phyloP scores from a whole-genome alignment of 2,329 filamentous ascomycete genomes.

The Stemphylium beticola region DNA sequence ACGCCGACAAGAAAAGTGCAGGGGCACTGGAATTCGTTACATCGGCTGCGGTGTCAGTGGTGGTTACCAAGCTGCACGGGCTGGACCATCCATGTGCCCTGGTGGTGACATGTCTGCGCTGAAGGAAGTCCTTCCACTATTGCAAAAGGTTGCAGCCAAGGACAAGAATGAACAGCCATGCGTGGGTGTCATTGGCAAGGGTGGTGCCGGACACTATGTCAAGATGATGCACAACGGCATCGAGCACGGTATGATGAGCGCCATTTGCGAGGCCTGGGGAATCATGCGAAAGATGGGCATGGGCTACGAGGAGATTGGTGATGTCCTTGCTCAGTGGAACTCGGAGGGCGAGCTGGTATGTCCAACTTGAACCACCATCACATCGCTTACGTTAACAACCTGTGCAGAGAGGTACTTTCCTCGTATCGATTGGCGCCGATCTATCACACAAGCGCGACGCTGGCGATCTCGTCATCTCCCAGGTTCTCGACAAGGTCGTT shows the following conservation, averaged over 20 bases:
- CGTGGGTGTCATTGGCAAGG: conserved; percentile 65
- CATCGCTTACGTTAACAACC: conserved; percentile 1
- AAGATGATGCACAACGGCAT: conserved; percentile 81
- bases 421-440: conserved; percentile 67
- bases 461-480: conserved; percentile 60
- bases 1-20: conserved; percentile 64
- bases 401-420: conserved; percentile 60
- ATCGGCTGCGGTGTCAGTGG: conserved; percentile 73
- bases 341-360: conserved; percentile 61
- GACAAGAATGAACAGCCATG: conserved; percentile 65
- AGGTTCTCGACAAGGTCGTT: conserved; percentile 73
- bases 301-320: conserved; percentile 65
- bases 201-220: conserved; percentile 72
- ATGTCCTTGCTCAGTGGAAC: conserved; percentile 68
- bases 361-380: neutral
- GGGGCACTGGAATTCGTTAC: conserved; percentile 65
- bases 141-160: conserved; percentile 68
- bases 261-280: conserved; percentile 69
- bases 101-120: conserved; percentile 65
- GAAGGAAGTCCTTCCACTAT: conserved; percentile 65
- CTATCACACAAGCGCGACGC: conserved; percentile 62
- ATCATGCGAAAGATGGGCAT: conserved; percentile 66
- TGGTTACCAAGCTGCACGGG: conserved; percentile 70
- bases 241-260: conserved; percentile 73
- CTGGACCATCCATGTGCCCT: conserved; percentile 71